phyloP scores from a whole-genome alignment of 2,329 filamentous ascomycete genomes.

The Diplodia scrobiculata region DNA sequence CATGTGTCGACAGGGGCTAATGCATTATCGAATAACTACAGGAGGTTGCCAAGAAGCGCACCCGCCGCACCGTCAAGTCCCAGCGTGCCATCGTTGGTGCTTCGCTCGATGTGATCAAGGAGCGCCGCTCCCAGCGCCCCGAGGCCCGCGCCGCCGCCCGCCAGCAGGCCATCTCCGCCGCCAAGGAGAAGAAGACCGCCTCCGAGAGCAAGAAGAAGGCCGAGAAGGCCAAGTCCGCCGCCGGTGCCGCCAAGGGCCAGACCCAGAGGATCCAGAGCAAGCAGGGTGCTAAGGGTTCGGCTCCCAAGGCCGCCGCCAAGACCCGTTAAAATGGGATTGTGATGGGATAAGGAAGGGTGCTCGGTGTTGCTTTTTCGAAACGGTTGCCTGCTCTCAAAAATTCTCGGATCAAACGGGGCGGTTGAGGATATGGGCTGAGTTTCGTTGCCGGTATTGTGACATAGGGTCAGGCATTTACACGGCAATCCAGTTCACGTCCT shows the following conservation, averaged over 20 bases:
- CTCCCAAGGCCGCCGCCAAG: conserved; percentile 80
- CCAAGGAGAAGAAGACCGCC: conserved; percentile 96
- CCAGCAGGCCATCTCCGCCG: conserved; percentile 87
- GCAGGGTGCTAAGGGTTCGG: conserved; percentile 92
- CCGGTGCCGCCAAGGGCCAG: conserved; percentile 73
- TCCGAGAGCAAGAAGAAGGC: conserved; percentile 93
- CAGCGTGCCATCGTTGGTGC: conserved; percentile 99
- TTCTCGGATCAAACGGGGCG: conserved; percentile 24
- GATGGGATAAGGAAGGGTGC: conserved; percentile 27
- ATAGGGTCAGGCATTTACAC: conserved; percentile 30
- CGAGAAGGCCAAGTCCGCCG: conserved; percentile 95
- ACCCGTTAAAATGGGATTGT: conserved; percentile 67
- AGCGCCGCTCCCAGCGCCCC: conserved; percentile 90
- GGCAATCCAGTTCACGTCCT: conserved; percentile 30
- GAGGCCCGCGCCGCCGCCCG: conserved; percentile 94
- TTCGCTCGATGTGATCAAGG: conserved; percentile 99
- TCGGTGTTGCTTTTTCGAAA: conserved; percentile 29
- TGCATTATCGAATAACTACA: conserved; percentile 50
- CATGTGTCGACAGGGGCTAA: conserved; percentile 22
- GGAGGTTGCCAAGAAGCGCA: conserved; percentile 99
- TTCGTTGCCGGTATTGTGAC: conserved; percentile 28
- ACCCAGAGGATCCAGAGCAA: conserved; percentile 83
- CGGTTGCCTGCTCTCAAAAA: conserved; percentile 28
- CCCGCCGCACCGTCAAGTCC: conserved; percentile 95
- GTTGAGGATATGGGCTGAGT: conserved; percentile 26